Evolutionary conservation across 2,329 filamentous ascomycete genomes (phyloP).

Genomic region (Fusarium beomiforme): DNA sequence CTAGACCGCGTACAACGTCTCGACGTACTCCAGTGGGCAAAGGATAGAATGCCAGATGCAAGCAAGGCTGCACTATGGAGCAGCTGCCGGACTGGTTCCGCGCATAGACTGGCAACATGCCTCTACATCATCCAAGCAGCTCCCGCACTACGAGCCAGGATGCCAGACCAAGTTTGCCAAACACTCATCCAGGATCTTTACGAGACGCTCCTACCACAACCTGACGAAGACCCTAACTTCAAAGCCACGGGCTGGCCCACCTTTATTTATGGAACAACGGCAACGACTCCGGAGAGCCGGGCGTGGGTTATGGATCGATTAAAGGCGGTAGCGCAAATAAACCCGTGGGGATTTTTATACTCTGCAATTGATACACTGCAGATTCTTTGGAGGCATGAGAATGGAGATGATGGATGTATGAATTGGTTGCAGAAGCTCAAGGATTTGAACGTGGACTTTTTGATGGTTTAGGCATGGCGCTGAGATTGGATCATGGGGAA

Average conservation of each 20-base stretch:
- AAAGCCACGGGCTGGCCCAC: constrained; percentile 67
- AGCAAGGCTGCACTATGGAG: constrained; percentile 47
- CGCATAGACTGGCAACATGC: constrained; percentile 55
- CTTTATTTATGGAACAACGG: constrained; percentile 65
- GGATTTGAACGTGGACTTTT: constrained; percentile 53
- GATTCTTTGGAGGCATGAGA: constrained; percentile 54
- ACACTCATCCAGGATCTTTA: constrained; percentile 57
- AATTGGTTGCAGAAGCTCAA: constrained; percentile 57
- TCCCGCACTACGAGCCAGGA: constrained; percentile 39
- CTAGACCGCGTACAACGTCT: constrained; percentile 50
- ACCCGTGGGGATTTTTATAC: constrained; percentile 60
- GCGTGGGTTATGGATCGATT: constrained; percentile 60
- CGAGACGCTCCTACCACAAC: constrained; percentile 58
- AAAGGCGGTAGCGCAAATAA: constrained; percentile 49
- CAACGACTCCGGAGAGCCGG: constrained; percentile 52
- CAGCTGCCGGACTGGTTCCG: constrained; percentile 52
- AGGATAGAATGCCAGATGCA: constrained; percentile 47
- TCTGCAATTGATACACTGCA: constrained; percentile 57
- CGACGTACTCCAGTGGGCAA: constrained; percentile 54
- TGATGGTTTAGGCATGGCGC: constrained; percentile 23
- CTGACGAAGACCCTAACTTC: constrained; percentile 60
- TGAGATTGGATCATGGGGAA: constrained; percentile 32
- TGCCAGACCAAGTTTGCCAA: constrained; percentile 33
- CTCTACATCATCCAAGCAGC: constrained; percentile 57
- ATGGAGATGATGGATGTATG: constrained; percentile 35